phyloP scores from a whole-genome alignment of 2,329 filamentous ascomycete genomes.

The Rasamsonia emersonii region DNA sequence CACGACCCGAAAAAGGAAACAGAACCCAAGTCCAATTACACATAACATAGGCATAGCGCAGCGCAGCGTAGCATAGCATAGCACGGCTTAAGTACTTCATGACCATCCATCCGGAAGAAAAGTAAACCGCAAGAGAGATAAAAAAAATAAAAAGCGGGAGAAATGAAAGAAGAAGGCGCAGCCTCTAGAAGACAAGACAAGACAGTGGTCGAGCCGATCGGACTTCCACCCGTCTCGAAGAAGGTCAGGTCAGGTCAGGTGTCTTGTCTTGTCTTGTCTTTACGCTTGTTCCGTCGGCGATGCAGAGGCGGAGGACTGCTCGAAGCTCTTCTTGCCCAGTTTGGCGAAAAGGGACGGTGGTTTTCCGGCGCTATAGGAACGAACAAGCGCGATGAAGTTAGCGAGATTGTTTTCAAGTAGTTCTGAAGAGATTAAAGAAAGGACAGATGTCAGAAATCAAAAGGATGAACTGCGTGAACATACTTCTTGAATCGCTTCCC shows the following conservation, averaged over 20 bases:
- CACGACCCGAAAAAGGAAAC: too few relatives aligned
- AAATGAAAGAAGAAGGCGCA: slow-evolving; percentile 1
- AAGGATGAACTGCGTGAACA: slow-evolving; percentile 6
- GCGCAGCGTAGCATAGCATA: too few relatives aligned
- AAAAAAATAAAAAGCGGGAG: background rate
- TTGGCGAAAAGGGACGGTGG: slow-evolving; percentile 40
- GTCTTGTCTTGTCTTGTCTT: too few relatives aligned
- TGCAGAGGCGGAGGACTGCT: slow-evolving; percentile 25
- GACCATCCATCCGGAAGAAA: too few relatives aligned
- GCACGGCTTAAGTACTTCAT: too few relatives aligned
- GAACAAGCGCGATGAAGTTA: slow-evolving; percentile 2
- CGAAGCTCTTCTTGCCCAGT: slow-evolving; percentile 37
- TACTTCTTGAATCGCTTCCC: slow-evolving; percentile 42
- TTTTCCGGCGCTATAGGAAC: slow-evolving; percentile 24
- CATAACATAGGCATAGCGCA: too few relatives aligned
- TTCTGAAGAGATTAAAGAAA: background rate
- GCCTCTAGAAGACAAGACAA: background rate
- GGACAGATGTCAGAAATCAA: too few relatives aligned
- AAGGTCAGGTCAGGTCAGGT: too few relatives aligned
- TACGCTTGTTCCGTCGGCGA: too few relatives aligned
- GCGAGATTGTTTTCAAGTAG: slow-evolving; percentile 4
- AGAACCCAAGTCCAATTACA: too few relatives aligned
- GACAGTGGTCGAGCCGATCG: background rate
- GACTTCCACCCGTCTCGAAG: too few relatives aligned
- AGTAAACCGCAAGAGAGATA: background rate